These are phyloP conservation scores for Podosphaera xanthii DNA, from an alignment of 2,329 filamentous ascomycete genomes.

Conservation along the genomic window DNA sequence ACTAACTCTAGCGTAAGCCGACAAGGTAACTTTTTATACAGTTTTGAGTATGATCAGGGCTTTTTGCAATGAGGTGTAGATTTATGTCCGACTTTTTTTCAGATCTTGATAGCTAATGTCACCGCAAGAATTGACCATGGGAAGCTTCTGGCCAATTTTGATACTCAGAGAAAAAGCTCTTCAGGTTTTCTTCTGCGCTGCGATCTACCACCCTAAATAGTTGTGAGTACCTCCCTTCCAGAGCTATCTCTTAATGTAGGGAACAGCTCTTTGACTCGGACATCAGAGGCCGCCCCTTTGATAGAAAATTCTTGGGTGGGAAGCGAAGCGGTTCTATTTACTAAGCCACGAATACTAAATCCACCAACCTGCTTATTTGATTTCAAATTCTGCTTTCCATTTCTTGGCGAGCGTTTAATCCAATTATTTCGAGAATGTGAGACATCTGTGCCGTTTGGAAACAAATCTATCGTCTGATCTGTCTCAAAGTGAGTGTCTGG, in stretches of 20 bases:
- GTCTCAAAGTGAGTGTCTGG: constrained; percentile 29
- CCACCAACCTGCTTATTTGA: constrained; percentile 5
- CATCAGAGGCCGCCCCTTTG: constrained; percentile 35
- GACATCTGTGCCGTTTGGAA: constrained; percentile 25
- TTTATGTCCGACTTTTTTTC: too few relatives aligned
- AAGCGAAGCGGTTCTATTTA: constrained; percentile 20
- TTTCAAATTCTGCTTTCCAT: constrained; percentile 5
- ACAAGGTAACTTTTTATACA: too few relatives aligned
- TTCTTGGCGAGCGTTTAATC: constrained; percentile 11
- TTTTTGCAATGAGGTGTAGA: too few relatives aligned
- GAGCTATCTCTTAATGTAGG: constrained; percentile 39
- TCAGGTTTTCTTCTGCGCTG: constrained; percentile 43
- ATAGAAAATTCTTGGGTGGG: constrained; percentile 34
- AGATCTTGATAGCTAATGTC: too few relatives aligned
- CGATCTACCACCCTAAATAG: constrained; percentile 32
- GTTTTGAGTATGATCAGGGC: too few relatives aligned
- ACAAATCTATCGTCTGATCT: constrained; percentile 28
- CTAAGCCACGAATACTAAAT: constrained; percentile 39
- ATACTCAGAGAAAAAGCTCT: constrained; percentile 41
- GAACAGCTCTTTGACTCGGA: constrained; percentile 41
- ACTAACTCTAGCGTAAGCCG: too few relatives aligned
- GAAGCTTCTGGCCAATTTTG: neutral
- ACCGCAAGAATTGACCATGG: too few relatives aligned
- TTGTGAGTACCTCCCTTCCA: constrained; percentile 47
- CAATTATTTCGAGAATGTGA: constrained; percentile 24